Conservation (phyloP, 192 early-diverging fungal genomes). For the Rhizophagus prolifer region DNA sequence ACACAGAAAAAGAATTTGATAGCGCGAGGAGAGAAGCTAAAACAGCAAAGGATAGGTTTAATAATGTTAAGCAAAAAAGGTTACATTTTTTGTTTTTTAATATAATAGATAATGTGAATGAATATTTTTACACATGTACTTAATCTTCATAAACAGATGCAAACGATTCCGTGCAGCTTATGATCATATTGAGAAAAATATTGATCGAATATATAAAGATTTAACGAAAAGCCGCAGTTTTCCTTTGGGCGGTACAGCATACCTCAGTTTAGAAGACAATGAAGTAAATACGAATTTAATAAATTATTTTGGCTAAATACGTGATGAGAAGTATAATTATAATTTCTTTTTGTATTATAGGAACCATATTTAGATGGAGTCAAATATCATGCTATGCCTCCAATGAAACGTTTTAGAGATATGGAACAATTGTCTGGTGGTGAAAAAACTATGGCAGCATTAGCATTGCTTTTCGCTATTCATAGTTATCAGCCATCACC, state of each 20-base stretch:
- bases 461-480: constrained; percentile 96
- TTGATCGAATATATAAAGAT: constrained; percentile 96
- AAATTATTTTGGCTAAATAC: background rate
- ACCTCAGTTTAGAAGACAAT: constrained; percentile 86
- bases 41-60: constrained; percentile 79
- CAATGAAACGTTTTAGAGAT: constrained; percentile 98
- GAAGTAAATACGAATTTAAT: constrained; percentile 44
- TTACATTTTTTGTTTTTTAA: background rate
- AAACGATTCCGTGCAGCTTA: constrained; percentile 80
- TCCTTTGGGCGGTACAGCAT: constrained; percentile 92
- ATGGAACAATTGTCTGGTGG: constrained; percentile 99
- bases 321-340: background rate
- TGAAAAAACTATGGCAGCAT: constrained; percentile 97
- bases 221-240: constrained; percentile 84
- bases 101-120: too few species aligned
- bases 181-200: constrained; percentile 84
- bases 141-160: constrained; percentile 35
- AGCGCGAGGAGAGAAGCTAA: constrained; percentile 77
- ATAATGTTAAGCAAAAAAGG: constrained; percentile 77
- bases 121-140: background rate
- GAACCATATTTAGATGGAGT: constrained; percentile 94
- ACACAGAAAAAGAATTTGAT: constrained; percentile 85
- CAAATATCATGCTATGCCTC: constrained; percentile 99
- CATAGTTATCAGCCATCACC: constrained; percentile 94
- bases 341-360: background rate